phyloP scores from a whole-genome alignment of 2,329 filamentous ascomycete species.

The Didymella glomerata region DNA sequence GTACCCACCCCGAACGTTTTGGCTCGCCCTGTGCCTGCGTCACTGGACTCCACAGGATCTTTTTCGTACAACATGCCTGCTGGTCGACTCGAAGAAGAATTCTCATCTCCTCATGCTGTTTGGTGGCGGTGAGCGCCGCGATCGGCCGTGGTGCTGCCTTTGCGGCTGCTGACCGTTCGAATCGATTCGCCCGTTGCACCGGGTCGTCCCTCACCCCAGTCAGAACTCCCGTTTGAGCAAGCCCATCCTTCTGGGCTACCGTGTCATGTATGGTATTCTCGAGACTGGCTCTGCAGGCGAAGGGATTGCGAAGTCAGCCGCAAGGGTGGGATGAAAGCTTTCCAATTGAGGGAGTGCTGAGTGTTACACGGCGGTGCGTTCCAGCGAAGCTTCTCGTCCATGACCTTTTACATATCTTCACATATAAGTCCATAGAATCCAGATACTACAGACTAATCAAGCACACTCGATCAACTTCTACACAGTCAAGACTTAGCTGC shows the following conservation, averaged over 20 bases:
- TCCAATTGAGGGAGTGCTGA: conserved; percentile 4
- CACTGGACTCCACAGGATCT: conserved; percentile 20
- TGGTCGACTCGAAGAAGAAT: conserved; percentile 21
- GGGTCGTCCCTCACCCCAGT: conserved; percentile 16
- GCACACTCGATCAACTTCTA: background rate
- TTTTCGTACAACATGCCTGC: conserved; percentile 18
- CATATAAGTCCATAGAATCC: conserved; percentile 11
- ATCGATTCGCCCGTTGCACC: conserved; percentile 9
- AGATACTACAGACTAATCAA: background rate
- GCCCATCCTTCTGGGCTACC: conserved; percentile 8
- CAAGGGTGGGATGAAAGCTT: conserved; percentile 15
- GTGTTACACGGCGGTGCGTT: conserved; percentile 22
- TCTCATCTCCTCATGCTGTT: conserved; percentile 14
- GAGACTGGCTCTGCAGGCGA: conserved; percentile 13
- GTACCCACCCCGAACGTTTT: conserved; percentile 9
- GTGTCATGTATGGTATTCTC: conserved; percentile 9
- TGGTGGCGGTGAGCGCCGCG: conserved; percentile 15
- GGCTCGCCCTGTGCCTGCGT: conserved; percentile 22
- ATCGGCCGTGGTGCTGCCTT: conserved; percentile 8
- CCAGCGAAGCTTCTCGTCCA: conserved; percentile 15
- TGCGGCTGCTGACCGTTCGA: conserved; percentile 14
- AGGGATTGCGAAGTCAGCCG: conserved; percentile 21
- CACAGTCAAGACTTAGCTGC: background rate
- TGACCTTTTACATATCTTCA: conserved; percentile 6
- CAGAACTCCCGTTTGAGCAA: conserved; percentile 15